Evolutionary conservation across 345 rosid species (phyloP).

Genomic region (Brassica rapa): DNA sequence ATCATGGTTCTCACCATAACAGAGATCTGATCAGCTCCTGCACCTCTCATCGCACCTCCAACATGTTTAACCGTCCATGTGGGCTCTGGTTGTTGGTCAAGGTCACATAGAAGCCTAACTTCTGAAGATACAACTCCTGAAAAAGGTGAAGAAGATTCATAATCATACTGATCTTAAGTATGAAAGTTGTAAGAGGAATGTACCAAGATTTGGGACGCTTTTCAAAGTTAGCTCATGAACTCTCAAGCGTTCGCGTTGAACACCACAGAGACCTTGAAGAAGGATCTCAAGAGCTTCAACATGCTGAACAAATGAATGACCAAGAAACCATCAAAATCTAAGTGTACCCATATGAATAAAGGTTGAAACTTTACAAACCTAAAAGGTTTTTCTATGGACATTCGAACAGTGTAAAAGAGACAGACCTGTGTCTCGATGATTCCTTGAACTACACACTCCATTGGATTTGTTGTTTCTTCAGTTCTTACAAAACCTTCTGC

Average conservation of each 20-base stretch:
- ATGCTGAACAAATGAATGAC: slow-evolving; percentile 48
- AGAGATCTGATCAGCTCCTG: slow-evolving; percentile 90
- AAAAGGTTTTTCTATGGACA: not conserved
- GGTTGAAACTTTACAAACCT: not conserved
- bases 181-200: not conserved
- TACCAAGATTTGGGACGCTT: slow-evolving; percentile 79
- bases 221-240: slow-evolving; percentile 87
- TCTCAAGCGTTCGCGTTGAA: slow-evolving; percentile 77
- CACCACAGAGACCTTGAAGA: slow-evolving; percentile 97
- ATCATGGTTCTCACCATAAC: slow-evolving; percentile 81
- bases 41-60: slow-evolving; percentile 90
- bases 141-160: slow-evolving; percentile 12
- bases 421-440: slow-evolving; percentile 74
- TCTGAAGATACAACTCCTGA: slow-evolving; percentile 74
- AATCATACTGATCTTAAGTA: not conserved
- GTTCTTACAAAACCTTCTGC: slow-evolving; percentile 15
- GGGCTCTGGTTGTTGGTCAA: slow-evolving; percentile 79
- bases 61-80: slow-evolving; percentile 91
- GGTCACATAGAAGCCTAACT: slow-evolving; percentile 85
- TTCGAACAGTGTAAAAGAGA: not conserved
- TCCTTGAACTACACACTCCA: slow-evolving; percentile 84
- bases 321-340: too few relatives aligned
- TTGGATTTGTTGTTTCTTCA: slow-evolving; percentile 26
- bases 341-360: not conserved
- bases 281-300: slow-evolving; percentile 99